Percentiles rank a stretch among this genome's conserved stretches.
Evolutionary conservation across 352 stramenopile genomes (phyloP).

Genomic region (Thalassiosira livingstoniorum): DNA sequence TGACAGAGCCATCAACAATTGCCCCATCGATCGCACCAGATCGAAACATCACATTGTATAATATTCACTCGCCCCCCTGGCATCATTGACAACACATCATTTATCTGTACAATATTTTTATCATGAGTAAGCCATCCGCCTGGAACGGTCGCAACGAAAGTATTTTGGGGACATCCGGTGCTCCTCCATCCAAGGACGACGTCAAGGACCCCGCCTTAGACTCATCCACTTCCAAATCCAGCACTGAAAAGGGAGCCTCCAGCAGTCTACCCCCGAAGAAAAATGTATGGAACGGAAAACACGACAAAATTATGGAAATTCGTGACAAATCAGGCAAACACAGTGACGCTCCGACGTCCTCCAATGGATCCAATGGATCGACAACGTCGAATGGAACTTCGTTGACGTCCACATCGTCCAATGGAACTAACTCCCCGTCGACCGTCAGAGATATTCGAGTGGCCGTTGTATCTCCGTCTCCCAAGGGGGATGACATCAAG

Average conservation of each 20-base stretch:
- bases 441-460: too few species aligned
- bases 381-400: neutral
- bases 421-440: constrained; percentile 18
- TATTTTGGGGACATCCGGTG: constrained; percentile 31
- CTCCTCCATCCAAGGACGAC: neutral
- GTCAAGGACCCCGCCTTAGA: neutral
- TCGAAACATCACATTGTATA: too few species aligned
- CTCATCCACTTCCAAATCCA: constrained; percentile 7
- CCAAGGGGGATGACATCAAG: constrained; percentile 7
- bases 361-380: constrained; percentile 1
- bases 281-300: constrained; percentile 54
- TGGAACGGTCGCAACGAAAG: constrained; percentile 59
- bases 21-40: too few species aligned
- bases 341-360: neutral
- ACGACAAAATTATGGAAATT: constrained; percentile 48
- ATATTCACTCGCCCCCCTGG: too few species aligned
- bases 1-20: too few species aligned
- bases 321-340: constrained; percentile 26
- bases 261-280: constrained; percentile 7
- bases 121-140: constrained; percentile 26
- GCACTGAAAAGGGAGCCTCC: neutral
- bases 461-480: constrained; percentile 5
- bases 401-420: constrained; percentile 2
- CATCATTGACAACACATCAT: too few species aligned
- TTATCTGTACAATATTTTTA: too few species aligned